A percentile compares a stretch with the other conserved stretches of the same genome.
phyloP scores from a whole-genome alignment of 2,329 filamentous ascomycete genomes.

The Pseudomassariella vexata region DNA sequence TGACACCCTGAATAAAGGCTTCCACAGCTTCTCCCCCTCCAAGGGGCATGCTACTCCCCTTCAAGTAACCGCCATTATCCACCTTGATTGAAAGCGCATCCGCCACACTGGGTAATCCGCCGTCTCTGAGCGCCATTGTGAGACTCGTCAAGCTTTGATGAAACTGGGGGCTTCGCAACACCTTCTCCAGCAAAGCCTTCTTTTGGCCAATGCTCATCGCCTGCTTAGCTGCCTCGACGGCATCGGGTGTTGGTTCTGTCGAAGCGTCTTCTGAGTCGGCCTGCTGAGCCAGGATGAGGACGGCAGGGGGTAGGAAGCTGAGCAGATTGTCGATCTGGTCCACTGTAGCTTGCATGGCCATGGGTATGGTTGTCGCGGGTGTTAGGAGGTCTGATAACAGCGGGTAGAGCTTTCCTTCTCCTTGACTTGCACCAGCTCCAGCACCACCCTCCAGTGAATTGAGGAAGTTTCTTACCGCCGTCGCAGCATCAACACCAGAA shows the following conservation, averaged over 20 bases:
- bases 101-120: conserved; percentile 82
- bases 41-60: conserved; percentile 72
- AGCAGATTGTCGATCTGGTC: conserved; percentile 69
- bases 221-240: conserved; percentile 66
- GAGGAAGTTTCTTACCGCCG: conserved; percentile 82
- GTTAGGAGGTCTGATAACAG: conserved; percentile 81
- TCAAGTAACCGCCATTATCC: conserved; percentile 76
- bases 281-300: conserved; percentile 72
- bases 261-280: conserved; percentile 50
- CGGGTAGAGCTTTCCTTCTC: conserved; percentile 65
- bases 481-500: conserved; percentile 62
- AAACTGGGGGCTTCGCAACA: conserved; percentile 86
- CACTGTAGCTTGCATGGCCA: conserved; percentile 61
- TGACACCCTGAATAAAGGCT: conserved; percentile 86
- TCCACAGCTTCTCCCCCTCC: conserved; percentile 86
- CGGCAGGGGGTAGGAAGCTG: conserved; percentile 68
- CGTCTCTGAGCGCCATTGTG: conserved; percentile 83
- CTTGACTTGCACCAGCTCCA: conserved; percentile 28
- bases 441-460: conserved; percentile 65
- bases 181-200: conserved; percentile 71
- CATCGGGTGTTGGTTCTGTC: conserved; percentile 62
- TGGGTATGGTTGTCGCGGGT: conserved; percentile 69
- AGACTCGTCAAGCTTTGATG: conserved; percentile 79
- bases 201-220: conserved; percentile 72
- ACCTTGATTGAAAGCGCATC: conserved; percentile 79